Evolutionary conservation across 2,329 filamentous ascomycete species (phyloP).

Genomic region (Cercospora brassicicola): DNA sequence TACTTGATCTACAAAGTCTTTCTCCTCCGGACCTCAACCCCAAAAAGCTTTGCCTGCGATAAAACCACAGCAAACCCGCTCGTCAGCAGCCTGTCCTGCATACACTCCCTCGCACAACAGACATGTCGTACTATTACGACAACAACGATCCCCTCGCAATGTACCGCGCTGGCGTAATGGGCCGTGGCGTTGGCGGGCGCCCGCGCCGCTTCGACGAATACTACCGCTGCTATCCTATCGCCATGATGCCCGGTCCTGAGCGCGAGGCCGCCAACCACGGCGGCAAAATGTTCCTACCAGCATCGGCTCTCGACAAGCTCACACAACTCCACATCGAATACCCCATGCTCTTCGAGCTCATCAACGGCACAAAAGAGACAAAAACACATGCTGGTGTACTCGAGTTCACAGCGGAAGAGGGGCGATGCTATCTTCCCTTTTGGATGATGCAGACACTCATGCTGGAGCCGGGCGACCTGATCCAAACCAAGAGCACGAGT

Average conservation of each 20-base stretch:
- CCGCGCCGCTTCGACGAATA: constrained; percentile 93
- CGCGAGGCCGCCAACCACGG: constrained; percentile 90
- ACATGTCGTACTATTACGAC: constrained; percentile 45
- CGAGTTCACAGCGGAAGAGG: constrained; percentile 97
- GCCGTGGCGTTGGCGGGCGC: constrained; percentile 48
- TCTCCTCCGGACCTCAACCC: not conserved
- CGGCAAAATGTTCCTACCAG: constrained; percentile 96
- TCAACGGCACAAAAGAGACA: constrained; percentile 77
- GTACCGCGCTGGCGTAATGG: constrained; percentile 56
- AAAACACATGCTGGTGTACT: constrained; percentile 92
- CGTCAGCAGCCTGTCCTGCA: not conserved
- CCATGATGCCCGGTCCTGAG: constrained; percentile 89
- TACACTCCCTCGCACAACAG: not conserved
- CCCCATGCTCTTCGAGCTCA: constrained; percentile 93
- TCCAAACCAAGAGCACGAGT: constrained; percentile 93
- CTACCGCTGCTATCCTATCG: constrained; percentile 93
- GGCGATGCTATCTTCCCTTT: constrained; percentile 90
- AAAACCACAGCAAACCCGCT: not conserved
- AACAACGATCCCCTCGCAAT: constrained; percentile 57
- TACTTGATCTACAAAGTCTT: not conserved
- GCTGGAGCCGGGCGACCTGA: constrained; percentile 87
- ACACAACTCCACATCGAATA: constrained; percentile 95
- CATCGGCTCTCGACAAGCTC: constrained; percentile 93
- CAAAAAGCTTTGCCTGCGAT: not conserved
- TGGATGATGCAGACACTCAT: constrained; percentile 95